phyloP scores from a whole-genome alignment of 345 rosid species.

The Crucihimalaya himalaica region DNA sequence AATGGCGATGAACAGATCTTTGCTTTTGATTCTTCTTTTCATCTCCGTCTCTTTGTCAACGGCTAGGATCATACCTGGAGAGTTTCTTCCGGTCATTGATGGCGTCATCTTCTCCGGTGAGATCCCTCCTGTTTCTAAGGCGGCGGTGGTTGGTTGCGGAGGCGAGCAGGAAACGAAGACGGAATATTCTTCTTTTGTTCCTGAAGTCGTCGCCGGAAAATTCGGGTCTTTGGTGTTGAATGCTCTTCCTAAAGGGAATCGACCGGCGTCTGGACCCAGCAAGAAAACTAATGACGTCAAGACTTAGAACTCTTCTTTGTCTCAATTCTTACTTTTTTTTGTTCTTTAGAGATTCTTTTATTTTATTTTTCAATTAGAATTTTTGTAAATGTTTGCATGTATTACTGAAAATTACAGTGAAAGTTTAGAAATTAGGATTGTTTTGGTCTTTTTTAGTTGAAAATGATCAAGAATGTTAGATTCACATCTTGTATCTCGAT shows the following conservation, averaged over 20 bases:
- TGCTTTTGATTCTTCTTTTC: constrained; percentile 30
- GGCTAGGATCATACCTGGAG: constrained; percentile 31
- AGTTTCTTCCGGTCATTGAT: constrained; percentile 21
- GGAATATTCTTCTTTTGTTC: constrained; percentile 25
- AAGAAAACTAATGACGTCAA: constrained; percentile 46
- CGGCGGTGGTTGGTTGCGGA: constrained; percentile 35
- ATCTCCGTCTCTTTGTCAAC: constrained; percentile 19
- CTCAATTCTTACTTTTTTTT: background rate
- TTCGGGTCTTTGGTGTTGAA: constrained; percentile 55
- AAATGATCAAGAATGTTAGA: constrained; percentile 3
- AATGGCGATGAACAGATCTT: constrained; percentile 23
- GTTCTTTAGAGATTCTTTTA: constrained; percentile 1
- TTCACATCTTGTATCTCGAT: constrained; percentile 1
- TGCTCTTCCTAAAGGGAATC: constrained; percentile 62
- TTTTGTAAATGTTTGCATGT: constrained; percentile 11
- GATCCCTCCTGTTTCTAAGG: constrained; percentile 21
- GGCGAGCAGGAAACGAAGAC: constrained; percentile 17
- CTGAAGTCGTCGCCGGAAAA: constrained; percentile 37
- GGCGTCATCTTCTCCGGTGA: constrained; percentile 22
- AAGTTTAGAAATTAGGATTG: background rate
- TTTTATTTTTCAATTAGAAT: background rate
- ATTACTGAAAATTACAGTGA: background rate
- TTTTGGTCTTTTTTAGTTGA: background rate
- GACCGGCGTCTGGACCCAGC: constrained; percentile 62
- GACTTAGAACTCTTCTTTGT: constrained; percentile 35